Base-by-base conservation (phyloP, 2,329 filamentous ascomycete genomes). In the Colletotrichum eremochloae region DNA sequence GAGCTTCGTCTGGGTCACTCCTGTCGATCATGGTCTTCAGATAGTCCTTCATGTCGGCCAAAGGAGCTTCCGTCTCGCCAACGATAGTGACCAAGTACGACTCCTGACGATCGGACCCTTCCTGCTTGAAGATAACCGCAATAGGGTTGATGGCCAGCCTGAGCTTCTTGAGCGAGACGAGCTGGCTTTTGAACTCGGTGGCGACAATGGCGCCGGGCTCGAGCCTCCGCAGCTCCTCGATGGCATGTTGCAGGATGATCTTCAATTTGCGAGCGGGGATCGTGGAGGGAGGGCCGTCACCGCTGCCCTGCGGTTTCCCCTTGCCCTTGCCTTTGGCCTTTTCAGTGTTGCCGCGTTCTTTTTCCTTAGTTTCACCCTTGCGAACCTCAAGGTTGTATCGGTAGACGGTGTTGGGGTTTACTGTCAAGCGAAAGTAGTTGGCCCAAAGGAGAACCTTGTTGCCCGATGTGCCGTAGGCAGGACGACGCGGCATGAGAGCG, bases 131-230 rank as follows among this genome's bases (percentile, higher is more conserved):
- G 0, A 75, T 68, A 5, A 88, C 75, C 0, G 71, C 67, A 15
- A 88, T 71, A 0, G 77, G 78, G 20, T 81, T 79, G 42, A 78
- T 69, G 0, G 77, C 70, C 0, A 88, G 75, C 1, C 75, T 55
- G 3, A 89, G 79, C 42, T 81, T 79, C 29, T 79, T 74, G 1
- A 80, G 61, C 0, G 85, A 80, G 31, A 88, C 77, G 5, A 89
- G 79, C 71, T 87, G 83, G 56, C 79, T 82, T 76, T 89, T 89
- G 80, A 84, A 88, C 75, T 89, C 87, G 0, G 86, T 85, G 5
- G 84, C 86, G 15, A 82, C 70, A 5, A 81, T 63, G 44, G 80
- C 65, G 1, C 74, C 74, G n/a, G 79, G 75, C 48, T 81, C 77
- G 3, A 76, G 78, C 15, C 75, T 75, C 3, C 75, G 76, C 4